These are phyloP conservation scores for Suillus tomentosus DNA, from an alignment of 768 basidiomycete genomes.

Conservation along the genomic window DNA sequence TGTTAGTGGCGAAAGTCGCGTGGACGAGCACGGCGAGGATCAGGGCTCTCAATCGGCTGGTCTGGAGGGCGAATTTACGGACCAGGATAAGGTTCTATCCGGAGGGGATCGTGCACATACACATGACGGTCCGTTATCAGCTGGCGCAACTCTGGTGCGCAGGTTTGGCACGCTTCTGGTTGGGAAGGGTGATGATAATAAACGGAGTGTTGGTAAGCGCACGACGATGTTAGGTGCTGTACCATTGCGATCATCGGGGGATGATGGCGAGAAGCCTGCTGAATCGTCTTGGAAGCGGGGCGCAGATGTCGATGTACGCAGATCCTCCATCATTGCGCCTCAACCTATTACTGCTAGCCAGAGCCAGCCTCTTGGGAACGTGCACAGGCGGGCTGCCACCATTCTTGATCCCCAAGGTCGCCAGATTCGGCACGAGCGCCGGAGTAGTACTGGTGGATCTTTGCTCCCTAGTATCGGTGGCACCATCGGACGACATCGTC, in stretches of 20 bases:
- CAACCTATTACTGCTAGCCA: slow-evolving; percentile 41
- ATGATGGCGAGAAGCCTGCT: slow-evolving; percentile 36
- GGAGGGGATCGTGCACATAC: slow-evolving; percentile 27
- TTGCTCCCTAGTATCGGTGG: slow-evolving; percentile 48
- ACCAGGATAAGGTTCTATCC: slow-evolving; percentile 34
- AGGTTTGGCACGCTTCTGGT: slow-evolving; percentile 74
- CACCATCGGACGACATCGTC: slow-evolving; percentile 65
- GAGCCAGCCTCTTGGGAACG: slow-evolving; percentile 58
- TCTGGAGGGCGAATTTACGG: slow-evolving; percentile 60
- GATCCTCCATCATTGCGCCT: slow-evolving; percentile 28
- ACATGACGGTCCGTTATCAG: slow-evolving; percentile 39
- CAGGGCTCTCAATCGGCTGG: slow-evolving; percentile 64
- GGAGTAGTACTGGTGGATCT: slow-evolving; percentile 77
- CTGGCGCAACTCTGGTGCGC: slow-evolving; percentile 73
- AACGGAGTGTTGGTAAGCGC: slow-evolving; percentile 44
- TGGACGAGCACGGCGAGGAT: slow-evolving; percentile 46
- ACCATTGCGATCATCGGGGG: slow-evolving; percentile 39
- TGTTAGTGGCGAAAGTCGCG: slow-evolving; percentile 40
- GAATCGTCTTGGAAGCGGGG: slow-evolving; percentile 18
- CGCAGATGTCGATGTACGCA: slow-evolving; percentile 21
- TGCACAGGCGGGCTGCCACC: slow-evolving; percentile 77
- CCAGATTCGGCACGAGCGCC: slow-evolving; percentile 64
- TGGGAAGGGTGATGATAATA: slow-evolving; percentile 46
- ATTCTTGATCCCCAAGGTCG: slow-evolving; percentile 70
- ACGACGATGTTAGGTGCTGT: slow-evolving; percentile 53